phyloP scores from a whole-genome alignment of 345 rosid species.

The Sonneratia caseolaris region DNA sequence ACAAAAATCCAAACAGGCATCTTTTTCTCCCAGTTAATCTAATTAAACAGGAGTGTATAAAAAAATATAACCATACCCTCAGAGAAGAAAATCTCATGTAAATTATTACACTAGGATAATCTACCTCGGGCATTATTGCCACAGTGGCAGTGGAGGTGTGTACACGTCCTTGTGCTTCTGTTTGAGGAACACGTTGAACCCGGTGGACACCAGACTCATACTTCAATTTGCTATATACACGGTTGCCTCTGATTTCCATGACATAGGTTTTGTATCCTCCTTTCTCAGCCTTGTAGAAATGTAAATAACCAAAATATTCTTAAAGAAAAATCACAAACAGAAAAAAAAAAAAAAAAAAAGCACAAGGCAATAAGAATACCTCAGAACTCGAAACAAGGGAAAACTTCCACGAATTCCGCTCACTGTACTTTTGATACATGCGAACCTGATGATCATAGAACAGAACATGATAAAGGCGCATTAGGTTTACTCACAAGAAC shows the following conservation, averaged over 20 bases:
- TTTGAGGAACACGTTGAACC: slow-evolving; percentile 95
- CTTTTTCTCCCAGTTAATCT: neutral
- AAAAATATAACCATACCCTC: neutral
- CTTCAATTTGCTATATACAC: slow-evolving; percentile 89
- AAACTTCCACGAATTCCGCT: slow-evolving; percentile 71
- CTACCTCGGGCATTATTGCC: slow-evolving; percentile 98
- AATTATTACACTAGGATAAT: slow-evolving; percentile 1
- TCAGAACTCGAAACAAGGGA: slow-evolving; percentile 60
- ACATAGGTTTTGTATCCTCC: slow-evolving; percentile 94
- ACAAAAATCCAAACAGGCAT: no score
- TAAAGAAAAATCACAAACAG: neutral
- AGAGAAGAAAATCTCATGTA: neutral
- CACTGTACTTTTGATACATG: slow-evolving; percentile 83
- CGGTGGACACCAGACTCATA: slow-evolving; percentile 94
- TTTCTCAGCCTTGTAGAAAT: slow-evolving; percentile 60
- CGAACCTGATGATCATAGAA: slow-evolving; percentile 42
- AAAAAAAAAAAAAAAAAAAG: slow-evolving; percentile 4
- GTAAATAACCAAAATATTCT: neutral
- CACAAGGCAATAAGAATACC: slow-evolving; percentile 28
- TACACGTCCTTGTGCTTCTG: slow-evolving; percentile 89
- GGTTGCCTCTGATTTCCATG: slow-evolving; percentile 77
- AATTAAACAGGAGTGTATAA: neutral
- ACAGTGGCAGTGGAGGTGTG: slow-evolving; percentile 98
- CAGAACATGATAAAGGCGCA: slow-evolving; percentile 6
- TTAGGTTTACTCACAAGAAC: neutral